Base-by-base conservation (phyloP, 805 yeast genomes). In the Pichia californica region DNA sequence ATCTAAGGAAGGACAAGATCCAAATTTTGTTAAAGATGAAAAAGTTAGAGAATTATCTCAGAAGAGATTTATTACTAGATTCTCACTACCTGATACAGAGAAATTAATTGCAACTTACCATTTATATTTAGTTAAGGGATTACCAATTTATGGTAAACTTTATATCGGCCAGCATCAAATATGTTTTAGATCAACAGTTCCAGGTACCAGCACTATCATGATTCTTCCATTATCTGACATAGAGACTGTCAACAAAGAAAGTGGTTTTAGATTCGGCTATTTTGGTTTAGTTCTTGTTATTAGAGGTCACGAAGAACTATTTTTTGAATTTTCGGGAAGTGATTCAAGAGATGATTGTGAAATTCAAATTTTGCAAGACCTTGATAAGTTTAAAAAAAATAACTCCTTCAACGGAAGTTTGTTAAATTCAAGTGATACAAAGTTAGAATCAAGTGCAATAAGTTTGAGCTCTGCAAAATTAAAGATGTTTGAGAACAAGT, bases 131-230 rank as follows among this genome's bases (percentile, higher is more conserved):
- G 81, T 77, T 50, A 74, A 84, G 50, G 75, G 83, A 11, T 64
- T 87, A 16, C 96, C 96, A 1, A 67, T 80, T 1, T 88, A 86
- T 62, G 98, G 98, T 1, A 85, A 86, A 53, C 55, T 89, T 2
- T 88, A 88, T 58, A 53, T 91, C 11, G 86, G 95, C 0, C 67
- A 73, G 16, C 70, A 70, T 26, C 76, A 74, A 44, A 57, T 91
- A n/a, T 89, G 95, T 50, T 91, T 84, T 63, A 69, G 93, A 47
- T 81, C 95, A 30, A 66, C 87, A 30, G 55, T 87, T 4, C 94
- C 94, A 0, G 93, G 94, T 0, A 71, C 83, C 0, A 73, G 76
- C 30, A 83, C 95, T 1, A 76, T 76, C 45, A 86, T 91, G 95
- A 76, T 88, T 7, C 62, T 91, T 8, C 98, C 98, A 0, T 64